Conservation (phyloP, 2,329 filamentous ascomycete species). For the Sporothrix inflata region DNA sequence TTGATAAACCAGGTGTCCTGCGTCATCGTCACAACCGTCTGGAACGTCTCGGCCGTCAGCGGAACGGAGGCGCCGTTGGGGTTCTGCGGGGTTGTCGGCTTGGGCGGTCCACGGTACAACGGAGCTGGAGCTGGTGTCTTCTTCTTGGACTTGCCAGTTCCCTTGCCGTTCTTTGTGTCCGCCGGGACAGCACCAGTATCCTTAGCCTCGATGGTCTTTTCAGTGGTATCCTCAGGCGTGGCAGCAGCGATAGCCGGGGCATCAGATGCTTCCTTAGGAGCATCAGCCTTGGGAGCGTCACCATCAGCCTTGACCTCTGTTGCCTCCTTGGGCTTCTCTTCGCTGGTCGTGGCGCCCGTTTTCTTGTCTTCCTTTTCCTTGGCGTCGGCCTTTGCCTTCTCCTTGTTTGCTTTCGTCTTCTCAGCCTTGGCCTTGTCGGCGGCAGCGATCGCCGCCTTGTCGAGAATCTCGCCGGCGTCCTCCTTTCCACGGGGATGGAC, state of each 20-base stretch:
- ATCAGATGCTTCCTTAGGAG: background rate
- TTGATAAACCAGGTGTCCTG: constrained; percentile 98
- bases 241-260: constrained; percentile 2
- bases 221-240: background rate
- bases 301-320: constrained; percentile 41
- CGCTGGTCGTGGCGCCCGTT: background rate
- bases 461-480: constrained; percentile 32
- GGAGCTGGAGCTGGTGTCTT: constrained; percentile 32
- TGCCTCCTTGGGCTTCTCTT: constrained; percentile 31
- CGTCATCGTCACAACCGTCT: constrained; percentile 80
- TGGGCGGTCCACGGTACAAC: constrained; percentile 48
- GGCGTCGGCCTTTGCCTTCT: background rate
- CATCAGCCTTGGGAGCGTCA: constrained; percentile 19
- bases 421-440: constrained; percentile 26
- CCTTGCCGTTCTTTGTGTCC: constrained; percentile 21
- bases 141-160: constrained; percentile 33
- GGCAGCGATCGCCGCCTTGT: constrained; percentile 29
- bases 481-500: constrained; percentile 39
- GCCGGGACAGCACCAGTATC: constrained; percentile 2
- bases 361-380: constrained; percentile 9
- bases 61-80: constrained; percentile 72
- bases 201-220: background rate
- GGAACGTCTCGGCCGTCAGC: constrained; percentile 83
- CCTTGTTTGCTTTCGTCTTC: constrained; percentile 19
- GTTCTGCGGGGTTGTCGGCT: constrained; percentile 66